Evolutionary conservation across 495 filamentous ascomycete species (phyloP).

Genomic region (Penicillium alfredii): DNA sequence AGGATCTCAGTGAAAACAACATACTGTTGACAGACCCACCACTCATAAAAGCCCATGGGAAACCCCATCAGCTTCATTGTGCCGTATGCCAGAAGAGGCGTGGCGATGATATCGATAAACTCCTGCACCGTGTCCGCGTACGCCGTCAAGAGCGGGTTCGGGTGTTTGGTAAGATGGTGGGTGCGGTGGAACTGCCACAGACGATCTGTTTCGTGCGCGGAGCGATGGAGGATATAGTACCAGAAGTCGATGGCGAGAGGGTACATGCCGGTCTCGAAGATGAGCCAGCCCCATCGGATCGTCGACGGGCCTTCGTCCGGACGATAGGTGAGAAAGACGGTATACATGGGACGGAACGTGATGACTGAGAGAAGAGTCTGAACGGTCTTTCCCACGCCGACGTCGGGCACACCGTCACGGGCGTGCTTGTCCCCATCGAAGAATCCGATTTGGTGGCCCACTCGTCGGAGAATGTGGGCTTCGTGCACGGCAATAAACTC

Average conservation of each 20-base stretch:
- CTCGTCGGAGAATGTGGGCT: slow-evolving; percentile 14
- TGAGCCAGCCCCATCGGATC: slow-evolving; percentile 44
- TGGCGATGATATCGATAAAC: slow-evolving; percentile 31
- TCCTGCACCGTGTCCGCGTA: slow-evolving; percentile 35
- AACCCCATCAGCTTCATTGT: slow-evolving; percentile 27
- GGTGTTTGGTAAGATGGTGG: slow-evolving; percentile 36
- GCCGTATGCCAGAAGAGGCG: slow-evolving; percentile 25
- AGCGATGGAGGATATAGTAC: slow-evolving; percentile 33
- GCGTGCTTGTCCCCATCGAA: slow-evolving; percentile 20
- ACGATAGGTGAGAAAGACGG: slow-evolving; percentile 15
- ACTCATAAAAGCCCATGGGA: slow-evolving; percentile 34
- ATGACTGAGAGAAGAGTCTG: slow-evolving; percentile 10
- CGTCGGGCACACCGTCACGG: slow-evolving; percentile 20
- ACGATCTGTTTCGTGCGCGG: slow-evolving; percentile 23
- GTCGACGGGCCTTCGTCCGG: slow-evolving; percentile 6
- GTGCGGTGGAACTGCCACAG: slow-evolving; percentile 37
- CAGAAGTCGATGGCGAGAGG: slow-evolving; percentile 33
- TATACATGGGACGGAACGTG: slow-evolving; percentile 10
- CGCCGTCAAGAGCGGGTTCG: slow-evolving; percentile 28
- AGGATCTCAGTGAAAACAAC: slow-evolving; percentile 30
- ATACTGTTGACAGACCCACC: slow-evolving; percentile 33
- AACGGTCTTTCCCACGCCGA: slow-evolving; percentile 13
- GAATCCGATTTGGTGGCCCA: slow-evolving; percentile 20
- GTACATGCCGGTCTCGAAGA: slow-evolving; percentile 28
- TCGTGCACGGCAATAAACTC: slow-evolving; percentile 18